Conservation (phyloP, 2,329 filamentous ascomycete species). For the Claviceps capensis region DNA sequence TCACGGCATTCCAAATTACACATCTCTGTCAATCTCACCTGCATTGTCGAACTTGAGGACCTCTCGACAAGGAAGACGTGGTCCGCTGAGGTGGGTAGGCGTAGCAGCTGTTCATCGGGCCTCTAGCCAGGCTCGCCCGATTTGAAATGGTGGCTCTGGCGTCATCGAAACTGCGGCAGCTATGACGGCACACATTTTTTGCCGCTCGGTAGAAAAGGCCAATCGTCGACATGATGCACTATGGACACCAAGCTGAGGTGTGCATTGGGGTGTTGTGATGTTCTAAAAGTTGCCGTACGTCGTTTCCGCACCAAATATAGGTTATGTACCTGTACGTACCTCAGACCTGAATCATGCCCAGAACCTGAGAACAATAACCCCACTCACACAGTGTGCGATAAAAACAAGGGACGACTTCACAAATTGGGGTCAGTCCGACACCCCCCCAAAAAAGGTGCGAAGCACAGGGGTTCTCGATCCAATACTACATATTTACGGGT, state of each 20-base stretch:
- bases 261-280: neutral
- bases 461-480: too few species aligned
- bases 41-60: neutral
- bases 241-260: neutral
- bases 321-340: too few species aligned
- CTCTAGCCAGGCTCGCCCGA: neutral
- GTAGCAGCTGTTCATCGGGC: neutral
- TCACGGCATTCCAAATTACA: neutral
- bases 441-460: too few species aligned
- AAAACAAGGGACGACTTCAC: too few species aligned
- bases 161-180: neutral
- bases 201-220: neutral
- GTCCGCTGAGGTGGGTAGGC: neutral
- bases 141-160: neutral
- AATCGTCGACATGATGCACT: neutral
- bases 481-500: too few species aligned
- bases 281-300: too few species aligned
- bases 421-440: too few species aligned
- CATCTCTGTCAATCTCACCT: neutral
- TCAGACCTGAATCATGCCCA: too few species aligned
- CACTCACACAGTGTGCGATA: too few species aligned
- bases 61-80: neutral
- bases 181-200: neutral
- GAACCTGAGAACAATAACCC: too few species aligned
- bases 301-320: too few species aligned